phyloP scores from a whole-genome alignment of 2,329 filamentous ascomycete species.

The Xylariales sp. region DNA sequence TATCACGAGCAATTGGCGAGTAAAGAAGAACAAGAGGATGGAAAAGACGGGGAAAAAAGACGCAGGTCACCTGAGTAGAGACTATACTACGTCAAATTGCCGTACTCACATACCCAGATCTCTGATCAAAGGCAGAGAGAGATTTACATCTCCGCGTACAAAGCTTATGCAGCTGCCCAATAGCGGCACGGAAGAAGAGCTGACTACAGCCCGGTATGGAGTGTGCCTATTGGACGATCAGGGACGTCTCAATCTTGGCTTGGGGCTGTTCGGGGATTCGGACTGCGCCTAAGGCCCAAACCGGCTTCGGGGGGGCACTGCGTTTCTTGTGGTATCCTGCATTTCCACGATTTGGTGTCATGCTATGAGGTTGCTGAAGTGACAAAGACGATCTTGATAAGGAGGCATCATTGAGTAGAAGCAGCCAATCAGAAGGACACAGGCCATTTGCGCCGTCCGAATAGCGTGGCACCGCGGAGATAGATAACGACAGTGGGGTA shows the following conservation, averaged over 20 bases:
- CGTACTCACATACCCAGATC: not conserved
- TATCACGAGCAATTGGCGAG: constrained; percentile 5
- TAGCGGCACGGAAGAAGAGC: constrained; percentile 11
- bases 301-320: too few species aligned
- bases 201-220: constrained; percentile 15
- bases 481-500: constrained; percentile 5
- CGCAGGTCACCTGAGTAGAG: not conserved
- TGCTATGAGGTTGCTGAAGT: not conserved
- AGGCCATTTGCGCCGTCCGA: not conserved
- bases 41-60: constrained; percentile 6
- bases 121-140: constrained; percentile 12
- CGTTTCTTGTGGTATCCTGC: not conserved
- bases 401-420: not conserved
- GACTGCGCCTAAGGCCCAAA: too few species aligned
- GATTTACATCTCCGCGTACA: constrained; percentile 22
- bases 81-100: not conserved
- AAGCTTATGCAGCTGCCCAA: constrained; percentile 13
- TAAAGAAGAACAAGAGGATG: constrained; percentile 5
- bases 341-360: constrained; percentile 1
- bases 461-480: constrained; percentile 4
- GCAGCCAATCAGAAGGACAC: not conserved
- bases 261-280: not conserved
- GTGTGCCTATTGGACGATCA: constrained; percentile 12
- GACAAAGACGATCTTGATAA: constrained; percentile 1
- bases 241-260: not conserved